phyloP scores from a whole-genome alignment of 2,329 filamentous ascomycete genomes.

The Alternaria sp. region DNA sequence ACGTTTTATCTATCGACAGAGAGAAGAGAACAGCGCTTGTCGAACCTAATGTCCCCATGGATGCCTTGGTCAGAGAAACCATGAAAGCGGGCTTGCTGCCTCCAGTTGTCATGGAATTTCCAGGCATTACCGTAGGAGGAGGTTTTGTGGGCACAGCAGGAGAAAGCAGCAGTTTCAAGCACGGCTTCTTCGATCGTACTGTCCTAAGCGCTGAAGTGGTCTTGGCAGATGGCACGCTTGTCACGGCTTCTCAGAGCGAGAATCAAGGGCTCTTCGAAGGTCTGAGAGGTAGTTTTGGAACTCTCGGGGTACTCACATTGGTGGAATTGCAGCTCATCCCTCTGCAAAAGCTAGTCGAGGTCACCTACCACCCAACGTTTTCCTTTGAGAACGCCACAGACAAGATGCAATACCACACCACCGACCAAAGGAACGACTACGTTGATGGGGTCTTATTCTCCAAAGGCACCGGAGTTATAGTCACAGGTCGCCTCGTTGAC shows the following conservation, averaged over 20 bases:
- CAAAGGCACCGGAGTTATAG: constrained; percentile 64
- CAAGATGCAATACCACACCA: constrained; percentile 58
- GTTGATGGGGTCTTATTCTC: constrained; percentile 74
- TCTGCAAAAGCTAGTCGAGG: constrained; percentile 65
- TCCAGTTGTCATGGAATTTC: constrained; percentile 76
- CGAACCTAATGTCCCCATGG: constrained; percentile 76
- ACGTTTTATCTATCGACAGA: constrained; percentile 68
- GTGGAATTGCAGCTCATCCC: constrained; percentile 66
- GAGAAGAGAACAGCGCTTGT: constrained; percentile 65
- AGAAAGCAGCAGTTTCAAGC: constrained; percentile 72
- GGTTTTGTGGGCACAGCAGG: constrained; percentile 73
- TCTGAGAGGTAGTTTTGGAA: constrained; percentile 67
- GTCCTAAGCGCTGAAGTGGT: constrained; percentile 71
- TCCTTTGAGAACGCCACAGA: constrained; percentile 60
- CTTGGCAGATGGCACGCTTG: constrained; percentile 64
- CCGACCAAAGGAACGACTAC: constrained; percentile 63
- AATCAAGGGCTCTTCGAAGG: constrained; percentile 66
- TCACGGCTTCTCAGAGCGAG: constrained; percentile 58
- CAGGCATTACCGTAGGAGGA: constrained; percentile 73
- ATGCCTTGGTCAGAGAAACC: constrained; percentile 67
- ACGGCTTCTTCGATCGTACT: constrained; percentile 73
- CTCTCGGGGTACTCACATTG: constrained; percentile 67
- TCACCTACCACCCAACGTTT: constrained; percentile 67
- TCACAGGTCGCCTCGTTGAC: constrained; percentile 66
- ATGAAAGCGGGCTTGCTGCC: constrained; percentile 65